A percentile compares a stretch with the other conserved stretches of the same genome.
phyloP scores from a whole-genome alignment of 768 basidiomycete species.

The Sistotremastrum suecicum region DNA sequence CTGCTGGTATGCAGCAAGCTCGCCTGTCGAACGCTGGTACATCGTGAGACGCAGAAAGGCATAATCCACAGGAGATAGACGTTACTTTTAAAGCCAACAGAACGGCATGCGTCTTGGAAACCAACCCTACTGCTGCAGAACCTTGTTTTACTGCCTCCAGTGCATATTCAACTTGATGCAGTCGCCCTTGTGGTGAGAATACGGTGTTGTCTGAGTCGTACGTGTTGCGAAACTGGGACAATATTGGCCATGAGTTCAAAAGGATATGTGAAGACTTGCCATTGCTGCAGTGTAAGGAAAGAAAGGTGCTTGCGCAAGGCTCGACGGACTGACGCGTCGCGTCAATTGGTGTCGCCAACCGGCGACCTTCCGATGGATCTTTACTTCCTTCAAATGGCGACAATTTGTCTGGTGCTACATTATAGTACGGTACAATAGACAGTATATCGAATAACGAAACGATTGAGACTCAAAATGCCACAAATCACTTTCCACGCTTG shows the following conservation, averaged over 20 bases:
- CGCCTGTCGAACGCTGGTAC: constrained; percentile 84
- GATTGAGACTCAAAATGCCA: neutral
- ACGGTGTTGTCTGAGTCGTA: constrained; percentile 99
- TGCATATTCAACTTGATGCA: constrained; percentile 97
- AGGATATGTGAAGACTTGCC: constrained; percentile 12
- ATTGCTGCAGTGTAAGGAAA: constrained; percentile 11
- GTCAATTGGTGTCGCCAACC: too few species aligned
- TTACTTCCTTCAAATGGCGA: neutral
- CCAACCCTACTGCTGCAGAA: constrained; percentile 92
- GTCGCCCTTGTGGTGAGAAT: constrained; percentile 89
- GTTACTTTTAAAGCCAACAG: constrained; percentile 82
- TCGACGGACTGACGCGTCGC: neutral
- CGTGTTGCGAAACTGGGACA: constrained; percentile 72
- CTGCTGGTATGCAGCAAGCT: constrained; percentile 98
- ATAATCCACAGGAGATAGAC: constrained; percentile 8
- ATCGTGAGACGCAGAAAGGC: neutral
- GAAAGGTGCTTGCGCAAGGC: neutral
- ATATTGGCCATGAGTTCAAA: neutral
- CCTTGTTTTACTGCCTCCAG: constrained; percentile 99
- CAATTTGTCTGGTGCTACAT: neutral
- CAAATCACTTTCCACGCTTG: constrained; percentile 40
- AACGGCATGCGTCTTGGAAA: constrained; percentile 90
- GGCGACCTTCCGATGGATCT: neutral
- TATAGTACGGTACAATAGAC: neutral
- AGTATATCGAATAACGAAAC: constrained; percentile 2